phyloP scores from a whole-genome alignment of 345 rosid genomes.

The Heritiera fomes region DNA sequence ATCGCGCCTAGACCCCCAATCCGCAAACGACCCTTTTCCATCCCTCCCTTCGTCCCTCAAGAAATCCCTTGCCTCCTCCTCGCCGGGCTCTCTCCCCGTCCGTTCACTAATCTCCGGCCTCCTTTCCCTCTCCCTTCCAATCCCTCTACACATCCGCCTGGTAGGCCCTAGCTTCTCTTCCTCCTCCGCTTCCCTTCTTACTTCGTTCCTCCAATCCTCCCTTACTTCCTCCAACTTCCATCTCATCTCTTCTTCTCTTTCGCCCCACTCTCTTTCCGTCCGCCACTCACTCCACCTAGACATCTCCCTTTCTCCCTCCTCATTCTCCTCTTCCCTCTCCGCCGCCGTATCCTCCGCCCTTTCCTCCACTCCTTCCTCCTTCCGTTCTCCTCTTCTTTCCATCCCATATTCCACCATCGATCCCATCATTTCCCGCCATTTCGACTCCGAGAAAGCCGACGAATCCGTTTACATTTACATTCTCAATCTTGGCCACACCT shows the following conservation, averaged over 20 bases:
- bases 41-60: slow-evolving; percentile 64
- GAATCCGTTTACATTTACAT: slow-evolving; percentile 75
- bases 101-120: slow-evolving; percentile 42
- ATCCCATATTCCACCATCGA: slow-evolving; percentile 56
- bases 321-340: slow-evolving; percentile 53
- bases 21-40: slow-evolving; percentile 61
- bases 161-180: slow-evolving; percentile 62
- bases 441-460: slow-evolving; percentile 63
- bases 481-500: slow-evolving; percentile 54
- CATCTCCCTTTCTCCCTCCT: slow-evolving; percentile 43
- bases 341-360: slow-evolving; percentile 47
- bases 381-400: slow-evolving; percentile 64
- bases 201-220: slow-evolving; percentile 40
- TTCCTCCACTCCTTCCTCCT: slow-evolving; percentile 51
- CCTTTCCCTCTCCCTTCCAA: slow-evolving; percentile 52
- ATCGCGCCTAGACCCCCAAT: slow-evolving; percentile 59
- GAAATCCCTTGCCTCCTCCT: slow-evolving; percentile 48
- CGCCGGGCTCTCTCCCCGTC: slow-evolving; percentile 27
- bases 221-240: slow-evolving; percentile 37
- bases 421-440: slow-evolving; percentile 55
- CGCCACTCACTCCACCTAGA: slow-evolving; percentile 56
- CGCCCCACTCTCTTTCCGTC: slow-evolving; percentile 43
- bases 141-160: slow-evolving; percentile 62
- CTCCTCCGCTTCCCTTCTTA: slow-evolving; percentile 48
- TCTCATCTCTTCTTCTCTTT: slow-evolving; percentile 44